Evolutionary conservation across 148 eudicot species (phyloP).

Genomic region (Suaeda aralocaspica): DNA sequence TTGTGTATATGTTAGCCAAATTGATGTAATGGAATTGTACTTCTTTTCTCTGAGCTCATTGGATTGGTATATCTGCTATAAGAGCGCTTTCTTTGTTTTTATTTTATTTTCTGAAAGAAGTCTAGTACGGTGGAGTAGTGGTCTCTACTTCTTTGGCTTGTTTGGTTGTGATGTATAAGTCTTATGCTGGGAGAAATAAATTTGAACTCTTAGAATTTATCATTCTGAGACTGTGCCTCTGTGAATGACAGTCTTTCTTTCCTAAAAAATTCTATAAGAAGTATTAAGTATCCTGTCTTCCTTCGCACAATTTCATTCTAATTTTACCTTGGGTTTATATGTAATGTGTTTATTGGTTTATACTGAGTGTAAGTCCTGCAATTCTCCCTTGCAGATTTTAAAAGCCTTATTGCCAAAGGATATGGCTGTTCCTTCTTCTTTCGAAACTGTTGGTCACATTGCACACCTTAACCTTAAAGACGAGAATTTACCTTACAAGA

Average conservation of each 20-base stretch:
- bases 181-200: not conserved
- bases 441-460: conserved; percentile 92
- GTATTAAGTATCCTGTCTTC: not conserved
- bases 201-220: not conserved
- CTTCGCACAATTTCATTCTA: not conserved
- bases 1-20: too few relatives aligned
- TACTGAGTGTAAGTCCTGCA: not conserved
- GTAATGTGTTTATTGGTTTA: not conserved
- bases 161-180: not conserved
- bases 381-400: conserved; percentile 47
- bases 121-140: not conserved
- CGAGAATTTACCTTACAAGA: conserved; percentile 75
- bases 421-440: conserved; percentile 70
- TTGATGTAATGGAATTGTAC: not conserved
- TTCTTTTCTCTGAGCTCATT: not conserved
- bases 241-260: not conserved
- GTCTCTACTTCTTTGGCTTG: not conserved
- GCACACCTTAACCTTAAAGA: conserved; percentile 84
- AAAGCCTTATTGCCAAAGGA: conserved; percentile 70
- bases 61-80: not conserved
- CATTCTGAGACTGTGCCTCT: not conserved
- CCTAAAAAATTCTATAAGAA: too few relatives aligned
- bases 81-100: not conserved
- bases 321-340: not conserved
- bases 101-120: not conserved